phyloP scores from a whole-genome alignment of 495 filamentous ascomycete genomes.

The Xylaria acuta region DNA sequence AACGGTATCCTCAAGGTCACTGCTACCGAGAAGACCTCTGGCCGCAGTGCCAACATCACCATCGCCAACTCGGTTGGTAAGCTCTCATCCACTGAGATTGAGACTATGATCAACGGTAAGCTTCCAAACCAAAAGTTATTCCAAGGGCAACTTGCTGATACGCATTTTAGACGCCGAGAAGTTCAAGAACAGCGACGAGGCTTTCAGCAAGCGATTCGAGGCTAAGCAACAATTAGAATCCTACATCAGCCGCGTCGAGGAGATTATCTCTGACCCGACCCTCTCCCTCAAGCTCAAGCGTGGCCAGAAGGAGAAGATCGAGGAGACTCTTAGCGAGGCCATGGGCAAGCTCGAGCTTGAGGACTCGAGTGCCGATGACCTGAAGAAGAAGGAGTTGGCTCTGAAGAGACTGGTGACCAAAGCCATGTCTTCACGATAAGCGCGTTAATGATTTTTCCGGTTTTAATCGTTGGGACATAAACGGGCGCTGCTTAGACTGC shows the following conservation, averaged over 20 bases:
- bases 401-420: slow-evolving; percentile 98
- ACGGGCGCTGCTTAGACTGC: slow-evolving; percentile 41
- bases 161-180: slow-evolving; percentile 79
- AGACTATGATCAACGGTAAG: slow-evolving; percentile 93
- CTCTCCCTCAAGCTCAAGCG: slow-evolving; percentile 98
- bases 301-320: slow-evolving; percentile 98
- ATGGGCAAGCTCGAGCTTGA: slow-evolving; percentile 58
- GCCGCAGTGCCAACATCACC: slow-evolving; percentile 98
- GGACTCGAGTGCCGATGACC: slow-evolving; percentile 85
- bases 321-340: slow-evolving; percentile 72
- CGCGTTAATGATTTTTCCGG: slow-evolving; percentile 36
- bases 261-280: slow-evolving; percentile 95
- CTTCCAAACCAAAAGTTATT: slow-evolving; percentile 2
- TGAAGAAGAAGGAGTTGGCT: slow-evolving; percentile 99
- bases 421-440: slow-evolving; percentile 89
- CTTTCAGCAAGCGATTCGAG: slow-evolving; percentile 99
- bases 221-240: slow-evolving; percentile 98
- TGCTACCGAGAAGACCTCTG: slow-evolving; percentile 98
- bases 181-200: slow-evolving; percentile 98
- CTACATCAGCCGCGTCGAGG: slow-evolving; percentile 98
- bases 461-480: slow-evolving; percentile 42
- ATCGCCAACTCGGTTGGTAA: slow-evolving; percentile 99
- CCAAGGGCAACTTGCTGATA: slow-evolving; percentile 27
- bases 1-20: slow-evolving; percentile 99
- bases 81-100: slow-evolving; percentile 92